Base-by-base conservation (phyloP, 768 basidiomycete species). In the Crucibulum laeve region DNA sequence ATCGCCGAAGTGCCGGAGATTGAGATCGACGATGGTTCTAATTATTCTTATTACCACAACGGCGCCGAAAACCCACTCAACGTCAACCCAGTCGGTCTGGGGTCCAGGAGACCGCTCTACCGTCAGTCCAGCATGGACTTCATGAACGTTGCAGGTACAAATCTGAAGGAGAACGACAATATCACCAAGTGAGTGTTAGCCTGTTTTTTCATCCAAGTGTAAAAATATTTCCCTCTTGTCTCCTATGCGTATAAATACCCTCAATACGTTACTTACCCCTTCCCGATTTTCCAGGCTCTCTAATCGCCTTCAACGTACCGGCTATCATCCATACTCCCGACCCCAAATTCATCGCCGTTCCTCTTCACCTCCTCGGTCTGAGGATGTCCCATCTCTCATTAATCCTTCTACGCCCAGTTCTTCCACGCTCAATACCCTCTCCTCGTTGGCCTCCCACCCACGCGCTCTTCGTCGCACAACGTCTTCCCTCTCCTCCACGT, bases 81-180 rank as follows among this genome's bases (percentile, higher is more conserved):
- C 40, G 24, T 18, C 30, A 30, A 30, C 8, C 8, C 28, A 8
- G 49, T 49, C 18, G 57, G 58, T 38, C 54, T 61, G 21, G 54
- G 60, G 25, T 53, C 61, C 21, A 71, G 70, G 43, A 76, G 81
- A 14, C 81, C 81, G 14, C 67, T 89, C 19, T 87, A 87, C 63
- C 73, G 84, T 45, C 87, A 88, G 67, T 87, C 87, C 18, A 88
- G 87, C 59, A 91, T 91, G 89, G 89, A 91, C 56, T 90, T 89
- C 51, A 79, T 91, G 63, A 77, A 74, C 46, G 61, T 73, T 23
- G 70, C 71, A 40, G 68, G 65, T 30, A 63, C 61, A 39, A 67
- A 77, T 46, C 55, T 71, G 52, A 68, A 72, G 51, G 69, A 73
- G 42, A 77, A 71, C 43, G 72, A 79, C 40, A 69, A 69, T 41